Evolutionary conservation across 2,329 filamentous ascomycete species (phyloP).

Genomic region (Monilinia fructicola): DNA sequence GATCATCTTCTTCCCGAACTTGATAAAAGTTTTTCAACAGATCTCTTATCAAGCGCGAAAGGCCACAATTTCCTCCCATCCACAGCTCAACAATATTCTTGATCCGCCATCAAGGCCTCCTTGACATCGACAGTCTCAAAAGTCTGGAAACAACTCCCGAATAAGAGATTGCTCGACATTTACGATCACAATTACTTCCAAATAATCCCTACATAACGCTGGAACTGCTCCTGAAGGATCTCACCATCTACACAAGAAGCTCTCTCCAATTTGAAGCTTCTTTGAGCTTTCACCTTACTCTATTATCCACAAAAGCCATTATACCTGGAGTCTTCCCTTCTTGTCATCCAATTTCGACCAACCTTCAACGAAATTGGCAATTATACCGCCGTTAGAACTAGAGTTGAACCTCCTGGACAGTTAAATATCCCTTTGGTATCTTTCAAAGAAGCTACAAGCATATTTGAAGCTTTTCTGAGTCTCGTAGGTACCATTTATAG

Average conservation of each 20-base stretch:
- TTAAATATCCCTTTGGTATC: background rate
- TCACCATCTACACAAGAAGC: background rate
- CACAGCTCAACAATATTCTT: background rate
- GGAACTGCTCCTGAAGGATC: background rate
- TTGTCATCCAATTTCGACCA: background rate
- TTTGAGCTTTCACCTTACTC: background rate
- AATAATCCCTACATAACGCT: background rate
- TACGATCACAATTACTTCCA: background rate
- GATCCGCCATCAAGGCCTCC: background rate
- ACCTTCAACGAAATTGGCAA: background rate
- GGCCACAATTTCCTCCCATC: background rate
- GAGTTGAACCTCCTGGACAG: too few species aligned
- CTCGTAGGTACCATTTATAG: background rate
- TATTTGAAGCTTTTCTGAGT: background rate
- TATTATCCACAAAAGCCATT: rapidly evolving
- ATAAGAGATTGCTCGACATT: background rate
- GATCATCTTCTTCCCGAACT: background rate
- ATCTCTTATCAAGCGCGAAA: background rate
- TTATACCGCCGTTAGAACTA: too few species aligned
- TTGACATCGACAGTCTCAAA: background rate
- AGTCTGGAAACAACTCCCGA: background rate
- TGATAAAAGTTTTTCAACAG: background rate
- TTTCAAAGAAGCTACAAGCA: background rate
- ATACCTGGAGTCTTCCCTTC: background rate
- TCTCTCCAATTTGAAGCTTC: background rate